These are phyloP conservation scores for Talaromyces piceae DNA, from an alignment of 2,329 filamentous ascomycete genomes.

Conservation along the genomic window DNA sequence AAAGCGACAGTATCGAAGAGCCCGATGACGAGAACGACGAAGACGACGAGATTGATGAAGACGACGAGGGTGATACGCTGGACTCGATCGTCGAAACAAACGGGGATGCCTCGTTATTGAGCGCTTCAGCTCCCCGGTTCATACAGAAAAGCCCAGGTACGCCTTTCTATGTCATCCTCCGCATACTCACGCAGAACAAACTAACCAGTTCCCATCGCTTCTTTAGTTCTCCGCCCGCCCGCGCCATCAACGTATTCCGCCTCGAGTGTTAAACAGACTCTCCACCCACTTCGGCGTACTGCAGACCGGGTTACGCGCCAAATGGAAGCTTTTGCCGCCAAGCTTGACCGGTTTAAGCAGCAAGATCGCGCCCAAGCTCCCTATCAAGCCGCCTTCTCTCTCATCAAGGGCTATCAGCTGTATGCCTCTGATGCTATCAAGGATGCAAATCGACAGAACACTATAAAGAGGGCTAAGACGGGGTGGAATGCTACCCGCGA, in stretches of 20 bases:
- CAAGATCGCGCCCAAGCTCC: conserved; percentile 39
- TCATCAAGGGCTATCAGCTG: conserved; percentile 58
- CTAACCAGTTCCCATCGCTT: not conserved
- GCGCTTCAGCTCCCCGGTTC: conserved; percentile 7
- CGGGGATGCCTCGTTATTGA: conserved; percentile 17
- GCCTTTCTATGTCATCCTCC: not conserved
- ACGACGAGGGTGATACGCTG: conserved; percentile 19
- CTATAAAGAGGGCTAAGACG: conserved; percentile 30
- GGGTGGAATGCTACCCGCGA: conserved; percentile 21
- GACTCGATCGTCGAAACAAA: conserved; percentile 22
- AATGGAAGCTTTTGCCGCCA: conserved; percentile 78
- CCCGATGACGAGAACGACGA: conserved; percentile 20
- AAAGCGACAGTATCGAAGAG: conserved; percentile 18
- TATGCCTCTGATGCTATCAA: conserved; percentile 46
- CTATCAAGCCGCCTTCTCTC: conserved; percentile 59
- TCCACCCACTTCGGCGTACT: conserved; percentile 56
- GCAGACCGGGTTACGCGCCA: conserved; percentile 67
- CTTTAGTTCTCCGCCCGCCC: conserved; percentile 13
- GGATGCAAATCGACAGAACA: conserved; percentile 35
- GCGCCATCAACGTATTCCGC: conserved; percentile 33
- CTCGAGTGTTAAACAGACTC: conserved; percentile 43
- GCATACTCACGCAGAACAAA: not conserved
- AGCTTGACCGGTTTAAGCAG: conserved; percentile 66
- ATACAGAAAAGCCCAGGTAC: conserved; percentile 10
- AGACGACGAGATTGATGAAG: conserved; percentile 19